phyloP scores from a whole-genome alignment of 345 rosid species.

The Acer negundo region DNA sequence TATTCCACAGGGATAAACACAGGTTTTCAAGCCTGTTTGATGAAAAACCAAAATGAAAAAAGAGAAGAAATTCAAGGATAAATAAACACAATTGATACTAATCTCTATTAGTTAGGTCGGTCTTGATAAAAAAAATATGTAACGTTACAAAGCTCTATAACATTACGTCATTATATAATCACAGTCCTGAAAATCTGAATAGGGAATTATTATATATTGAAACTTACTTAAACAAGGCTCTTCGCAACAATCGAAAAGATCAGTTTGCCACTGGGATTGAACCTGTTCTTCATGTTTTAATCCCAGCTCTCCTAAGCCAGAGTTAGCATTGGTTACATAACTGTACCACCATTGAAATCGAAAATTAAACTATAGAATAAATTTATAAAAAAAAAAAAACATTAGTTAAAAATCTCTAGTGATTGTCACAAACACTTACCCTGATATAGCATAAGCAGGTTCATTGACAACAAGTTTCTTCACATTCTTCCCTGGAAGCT shows the following conservation, averaged over 20 bases:
- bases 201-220: background rate
- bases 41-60: background rate
- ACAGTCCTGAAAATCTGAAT: too few species aligned
- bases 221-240: conserved; percentile 39
- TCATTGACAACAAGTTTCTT: conserved; percentile 36
- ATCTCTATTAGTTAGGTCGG: background rate
- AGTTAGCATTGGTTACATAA: conserved; percentile 29
- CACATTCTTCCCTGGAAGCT: conserved; percentile 25
- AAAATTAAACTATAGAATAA: too few species aligned
- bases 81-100: background rate
- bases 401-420: too few species aligned
- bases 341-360: background rate
- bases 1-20: conserved; percentile 35
- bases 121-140: too few species aligned
- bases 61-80: background rate
- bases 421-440: conserved; percentile 22
- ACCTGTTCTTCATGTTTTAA: conserved; percentile 11
- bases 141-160: too few species aligned
- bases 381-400: too few species aligned
- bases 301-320: conserved; percentile 16
- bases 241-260: conserved; percentile 33
- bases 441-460: conserved; percentile 28
- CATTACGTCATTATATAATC: too few species aligned
- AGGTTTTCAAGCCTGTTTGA: conserved; percentile 31
- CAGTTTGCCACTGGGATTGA: conserved; percentile 23